Evolutionary conservation across 2,329 filamentous ascomycete species (phyloP), one percentile per base, ranked within the genome.

Genomic region (Neoscytalidium dimidiatum): DNA sequence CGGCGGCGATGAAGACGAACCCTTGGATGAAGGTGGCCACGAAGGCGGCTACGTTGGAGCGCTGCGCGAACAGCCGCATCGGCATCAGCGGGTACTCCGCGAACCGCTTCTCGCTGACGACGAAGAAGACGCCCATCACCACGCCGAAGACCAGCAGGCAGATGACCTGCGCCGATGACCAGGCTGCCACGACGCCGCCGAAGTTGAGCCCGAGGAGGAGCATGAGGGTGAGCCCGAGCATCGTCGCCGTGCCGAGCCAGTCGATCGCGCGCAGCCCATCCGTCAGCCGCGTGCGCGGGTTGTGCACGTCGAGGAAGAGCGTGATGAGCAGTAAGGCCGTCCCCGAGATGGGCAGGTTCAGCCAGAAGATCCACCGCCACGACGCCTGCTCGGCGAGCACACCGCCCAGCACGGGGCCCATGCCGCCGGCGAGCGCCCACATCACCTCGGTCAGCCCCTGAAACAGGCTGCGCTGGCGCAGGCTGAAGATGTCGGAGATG

Each of bases 31-130:
- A 83, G 3, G 75, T 75, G 1, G 85, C 79, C 0, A 77, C 70
- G n/a, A 90, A 81, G 3, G 82, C 80, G 0, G 88, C 88, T 11
- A 86, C 72, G 63, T 86, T 88, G 1, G 87, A 86, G 33, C 77
- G 71, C 17, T 80, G 78, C 1, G 76, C 77, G 75, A 92, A 90
- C 0, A 92, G 78, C 2, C 79, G 79, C 64, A 91, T 76, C 0
- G 90, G 90, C 69, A 92, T 88, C n/a, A 93, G 78, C 0, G 90
- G 90, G 69, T 88, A 85, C 62, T 81, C 80, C 3, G 89, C 89
- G 62, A 89, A 69, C 21, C 83, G 83, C 74, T 84, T 85, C 75
- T 93, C 90, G 68, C 85, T 85, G 67, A 87, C 76, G 46, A 90
- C 72, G 71, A 92, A 86, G 0, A 82, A 72, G 33, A 80, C 73